These are phyloP conservation scores for Candida awuae DNA, from an alignment of 805 yeast species.

Conservation along the genomic window DNA sequence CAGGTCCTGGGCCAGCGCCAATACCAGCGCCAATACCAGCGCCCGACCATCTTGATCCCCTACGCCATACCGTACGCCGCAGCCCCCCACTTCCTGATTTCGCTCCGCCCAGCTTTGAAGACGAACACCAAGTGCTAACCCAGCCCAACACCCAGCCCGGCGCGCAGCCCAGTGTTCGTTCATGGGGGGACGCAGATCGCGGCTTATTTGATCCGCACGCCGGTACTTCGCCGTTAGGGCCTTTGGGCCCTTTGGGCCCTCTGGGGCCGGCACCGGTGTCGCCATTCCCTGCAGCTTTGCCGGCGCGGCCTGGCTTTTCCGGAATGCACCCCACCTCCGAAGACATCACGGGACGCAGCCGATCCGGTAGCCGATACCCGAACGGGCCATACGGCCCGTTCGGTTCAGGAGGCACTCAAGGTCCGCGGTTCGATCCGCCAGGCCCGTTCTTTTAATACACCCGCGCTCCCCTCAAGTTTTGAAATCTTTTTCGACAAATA, in stretches of 20 bases:
- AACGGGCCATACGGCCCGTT: too few species aligned
- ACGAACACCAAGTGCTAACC: constrained; percentile 23
- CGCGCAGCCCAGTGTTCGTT: neutral
- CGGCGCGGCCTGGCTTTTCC: neutral
- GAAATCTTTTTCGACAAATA: too few species aligned
- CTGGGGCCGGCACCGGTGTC: too few species aligned
- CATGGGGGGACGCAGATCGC: neutral
- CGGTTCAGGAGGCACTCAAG: too few species aligned
- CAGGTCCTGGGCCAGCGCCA: too few species aligned
- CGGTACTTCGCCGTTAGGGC: too few species aligned
- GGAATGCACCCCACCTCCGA: neutral
- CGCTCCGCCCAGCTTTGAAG: constrained; percentile 12
- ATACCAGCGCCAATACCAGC: too few species aligned
- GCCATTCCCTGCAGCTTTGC: neutral
- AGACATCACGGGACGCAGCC: neutral
- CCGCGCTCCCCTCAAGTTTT: neutral
- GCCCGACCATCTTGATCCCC: too few species aligned
- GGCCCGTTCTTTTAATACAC: constrained; percentile 13
- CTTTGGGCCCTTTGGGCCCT: too few species aligned
- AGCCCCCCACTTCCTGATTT: neutral
- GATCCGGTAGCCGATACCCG: too few species aligned
- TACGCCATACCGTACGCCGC: neutral
- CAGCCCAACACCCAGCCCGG: neutral
- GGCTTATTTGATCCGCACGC: too few species aligned
- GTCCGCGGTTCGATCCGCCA: neutral